Conservation (phyloP, 495 filamentous ascomycete genomes). For the Xylaria intraflava region DNA sequence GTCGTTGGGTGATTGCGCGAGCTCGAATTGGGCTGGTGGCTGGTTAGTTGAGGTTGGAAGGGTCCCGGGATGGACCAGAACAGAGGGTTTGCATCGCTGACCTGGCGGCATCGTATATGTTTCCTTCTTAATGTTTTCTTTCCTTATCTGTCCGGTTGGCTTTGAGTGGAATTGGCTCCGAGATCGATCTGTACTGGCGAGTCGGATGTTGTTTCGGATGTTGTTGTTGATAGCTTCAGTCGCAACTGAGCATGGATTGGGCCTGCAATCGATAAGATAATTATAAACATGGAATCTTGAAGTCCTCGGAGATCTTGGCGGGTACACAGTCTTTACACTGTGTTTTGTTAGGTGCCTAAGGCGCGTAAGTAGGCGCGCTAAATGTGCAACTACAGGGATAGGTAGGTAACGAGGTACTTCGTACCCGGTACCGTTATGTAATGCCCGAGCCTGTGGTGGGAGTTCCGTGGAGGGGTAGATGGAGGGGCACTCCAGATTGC, state of each 20-base stretch:
- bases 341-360: too few relatives aligned
- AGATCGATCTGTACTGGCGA: not conserved
- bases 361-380: too few relatives aligned
- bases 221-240: not conserved
- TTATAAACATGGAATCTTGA: constrained; percentile 2
- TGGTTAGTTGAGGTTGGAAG: not conserved
- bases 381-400: too few relatives aligned
- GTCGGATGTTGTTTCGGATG: not conserved
- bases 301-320: not conserved
- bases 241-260: constrained; percentile 1
- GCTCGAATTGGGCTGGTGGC: constrained; percentile 60
- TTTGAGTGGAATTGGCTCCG: not conserved
- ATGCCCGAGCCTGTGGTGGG: constrained; percentile 2
- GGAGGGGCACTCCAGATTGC: constrained; percentile 16
- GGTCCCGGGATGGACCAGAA: too few relatives aligned
- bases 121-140: not conserved
- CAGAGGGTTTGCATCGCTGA: not conserved
- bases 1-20: constrained; percentile 72
- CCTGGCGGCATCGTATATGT: constrained; percentile 7
- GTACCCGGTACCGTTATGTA: constrained; percentile 16
- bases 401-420: too few relatives aligned
- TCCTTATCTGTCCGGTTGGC: too few relatives aligned
- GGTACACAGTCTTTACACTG: too few relatives aligned
- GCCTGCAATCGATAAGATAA: constrained; percentile 7
- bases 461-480: constrained; percentile 16